These are phyloP conservation scores for Atkinsonella hypoxylon DNA, from an alignment of 2,329 filamentous ascomycete genomes.

Conservation along the genomic window DNA sequence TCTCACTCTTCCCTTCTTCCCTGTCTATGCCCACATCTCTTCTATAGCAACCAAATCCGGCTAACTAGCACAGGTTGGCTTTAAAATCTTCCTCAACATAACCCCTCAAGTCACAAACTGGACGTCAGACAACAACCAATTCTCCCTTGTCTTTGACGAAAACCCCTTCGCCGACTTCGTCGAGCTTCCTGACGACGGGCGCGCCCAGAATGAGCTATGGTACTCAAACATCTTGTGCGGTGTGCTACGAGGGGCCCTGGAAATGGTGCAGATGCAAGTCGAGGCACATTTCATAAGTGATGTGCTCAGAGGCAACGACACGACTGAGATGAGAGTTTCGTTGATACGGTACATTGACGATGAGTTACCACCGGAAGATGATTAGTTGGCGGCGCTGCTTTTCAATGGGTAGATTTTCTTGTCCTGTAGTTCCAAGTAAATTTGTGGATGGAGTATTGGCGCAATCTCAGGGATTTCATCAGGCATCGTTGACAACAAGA, in stretches of 20 bases:
- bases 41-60: neutral
- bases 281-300: slow-evolving; percentile 96
- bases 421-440: too few relatives aligned
- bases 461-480: too few relatives aligned
- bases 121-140: slow-evolving; percentile 92
- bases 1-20: neutral
- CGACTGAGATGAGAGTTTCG: slow-evolving; percentile 91
- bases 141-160: slow-evolving; percentile 92
- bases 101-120: slow-evolving; percentile 89
- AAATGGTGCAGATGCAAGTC: slow-evolving; percentile 99
- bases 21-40: neutral
- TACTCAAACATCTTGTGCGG: slow-evolving; percentile 97
- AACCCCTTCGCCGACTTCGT: slow-evolving; percentile 97
- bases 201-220: slow-evolving; percentile 94
- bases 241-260: slow-evolving; percentile 76
- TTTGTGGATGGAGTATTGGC: neutral
- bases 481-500: too few relatives aligned
- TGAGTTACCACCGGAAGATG: slow-evolving; percentile 92
- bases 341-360: slow-evolving; percentile 93
- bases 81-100: slow-evolving; percentile 98
- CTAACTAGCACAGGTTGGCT: slow-evolving; percentile 57
- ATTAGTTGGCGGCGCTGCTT: slow-evolving; percentile 37
- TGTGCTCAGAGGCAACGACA: slow-evolving; percentile 82
- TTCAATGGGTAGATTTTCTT: too few relatives aligned
- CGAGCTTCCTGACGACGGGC: slow-evolving; percentile 87